Conservation (phyloP, 768 basidiomycete species). For the Tricholoma sp. region DNA sequence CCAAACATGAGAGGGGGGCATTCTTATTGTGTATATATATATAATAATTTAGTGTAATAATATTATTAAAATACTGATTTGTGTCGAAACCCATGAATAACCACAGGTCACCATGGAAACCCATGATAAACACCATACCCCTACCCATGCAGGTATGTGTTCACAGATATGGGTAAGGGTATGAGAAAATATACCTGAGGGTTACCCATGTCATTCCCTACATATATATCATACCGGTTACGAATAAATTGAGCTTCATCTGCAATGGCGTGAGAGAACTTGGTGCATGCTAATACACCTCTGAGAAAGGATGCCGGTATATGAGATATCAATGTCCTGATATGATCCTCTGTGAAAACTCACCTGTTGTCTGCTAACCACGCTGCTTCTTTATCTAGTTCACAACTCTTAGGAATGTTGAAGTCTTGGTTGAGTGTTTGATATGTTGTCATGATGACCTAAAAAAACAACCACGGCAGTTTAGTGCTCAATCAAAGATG, state of each 20-base stretch:
- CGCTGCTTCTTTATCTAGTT: conserved; percentile 39
- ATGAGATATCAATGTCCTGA: too few relatives aligned
- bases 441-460: conserved; percentile 77
- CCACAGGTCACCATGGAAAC: too few relatives aligned
- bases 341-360: conserved; percentile 2
- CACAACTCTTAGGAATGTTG: conserved; percentile 41
- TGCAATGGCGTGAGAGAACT: conserved; percentile 66
- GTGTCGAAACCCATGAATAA: too few relatives aligned
- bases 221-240: conserved; percentile 50
- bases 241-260: conserved; percentile 81
- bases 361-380: conserved; percentile 50
- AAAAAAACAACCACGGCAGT: neutral
- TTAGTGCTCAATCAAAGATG: neutral
- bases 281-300: conserved; percentile 55
- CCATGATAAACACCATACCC: too few relatives aligned
- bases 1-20: too few relatives aligned
- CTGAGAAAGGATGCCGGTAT: conserved; percentile 19
- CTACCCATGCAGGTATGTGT: too few relatives aligned
- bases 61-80: too few relatives aligned
- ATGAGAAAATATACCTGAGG: too few relatives aligned
- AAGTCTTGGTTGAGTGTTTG: conserved; percentile 66
- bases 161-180: too few relatives aligned
- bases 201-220: too few relatives aligned
- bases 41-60: too few relatives aligned
- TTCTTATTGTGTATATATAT: too few relatives aligned